Evolutionary conservation across 1,284 basidiomycete species (phyloP), one percentile per base, ranked within the genome.

Genomic region (Leucoagaricus sp.): DNA sequence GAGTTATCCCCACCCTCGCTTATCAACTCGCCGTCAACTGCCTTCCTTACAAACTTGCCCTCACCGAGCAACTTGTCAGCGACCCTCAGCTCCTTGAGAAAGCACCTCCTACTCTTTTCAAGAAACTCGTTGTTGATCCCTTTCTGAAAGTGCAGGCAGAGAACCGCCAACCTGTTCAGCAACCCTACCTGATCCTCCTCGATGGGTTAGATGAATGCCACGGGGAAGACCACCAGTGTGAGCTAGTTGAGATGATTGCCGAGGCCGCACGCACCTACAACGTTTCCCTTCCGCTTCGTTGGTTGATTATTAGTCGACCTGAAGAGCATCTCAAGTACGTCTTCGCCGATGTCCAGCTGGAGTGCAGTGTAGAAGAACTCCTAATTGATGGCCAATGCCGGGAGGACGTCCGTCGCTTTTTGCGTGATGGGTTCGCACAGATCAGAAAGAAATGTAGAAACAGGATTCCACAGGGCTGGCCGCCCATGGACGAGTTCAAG

Each of bases 191-290:
- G 34, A 38, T 61, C n/a, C 17, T 61, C 25, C 36, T 61, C 17
- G 57, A 61, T 46, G 60, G 57, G 2, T 54, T 61, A 3, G 57
- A 58, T 46, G 60, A 58, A 45, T 61, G 60, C 21, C 26, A 54
- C 19, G 54, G 41, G 3, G 41, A 54, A 28, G 54, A 28, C 9
- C 19, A 19, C 13, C 53, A 58, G 34, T 57, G 48, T 25, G 50
- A 53, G 23, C 53, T 60, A 13, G 13, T 53, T 15, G 29, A 49
- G 15, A 34, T 53, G 31, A 49, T 60, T n/a, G 23, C 19, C 50
- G 33, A 49, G 8, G 21, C 42, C 7, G 28, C 19, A 17, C 40
- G 40, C 4, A 13, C 31, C 8, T 42, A 46, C n/a, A 34, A 25
- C 12, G 36, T 4, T n/a, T n/a, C n/a, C 15, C 36, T 38, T n/a